A percentile compares a stretch with the other conserved stretches of the same genome.
Conservation (phyloP, 257 asterid species). For the Leonotis leonurus region DNA sequence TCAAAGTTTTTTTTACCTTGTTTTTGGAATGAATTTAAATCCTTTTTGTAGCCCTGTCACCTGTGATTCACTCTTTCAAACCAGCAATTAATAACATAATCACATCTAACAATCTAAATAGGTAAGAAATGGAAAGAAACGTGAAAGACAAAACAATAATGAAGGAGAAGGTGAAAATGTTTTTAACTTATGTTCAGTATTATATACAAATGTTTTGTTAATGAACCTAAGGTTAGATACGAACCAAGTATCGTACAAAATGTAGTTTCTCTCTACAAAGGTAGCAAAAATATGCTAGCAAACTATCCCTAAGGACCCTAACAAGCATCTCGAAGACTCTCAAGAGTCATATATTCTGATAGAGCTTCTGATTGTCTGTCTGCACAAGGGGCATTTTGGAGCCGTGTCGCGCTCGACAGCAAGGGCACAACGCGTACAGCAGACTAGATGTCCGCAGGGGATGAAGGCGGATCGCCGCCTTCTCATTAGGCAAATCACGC, state of each 20-base stretch:
- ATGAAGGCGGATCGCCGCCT: slow-evolving; percentile 78
- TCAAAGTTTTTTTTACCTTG: neutral
- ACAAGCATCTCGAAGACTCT: neutral
- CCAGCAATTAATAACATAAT: too few relatives aligned
- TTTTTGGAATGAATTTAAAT: neutral
- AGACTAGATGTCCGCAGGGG: slow-evolving; percentile 91
- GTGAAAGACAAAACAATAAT: neutral
- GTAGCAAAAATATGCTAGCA: neutral
- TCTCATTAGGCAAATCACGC: slow-evolving; percentile 75
- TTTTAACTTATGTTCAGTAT: neutral
- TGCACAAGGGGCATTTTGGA: slow-evolving; percentile 83
- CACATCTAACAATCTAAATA: too few relatives aligned
- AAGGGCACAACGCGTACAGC: slow-evolving; percentile 81
- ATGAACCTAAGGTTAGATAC: neutral
- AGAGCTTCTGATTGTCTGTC: slow-evolving; percentile 60
- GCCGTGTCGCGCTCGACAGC: slow-evolving; percentile 57
- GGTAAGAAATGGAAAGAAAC: neutral
- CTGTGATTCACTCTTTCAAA: neutral
- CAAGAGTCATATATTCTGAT: slow-evolving; percentile 76
- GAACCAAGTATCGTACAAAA: neutral
- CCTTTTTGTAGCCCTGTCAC: slow-evolving; percentile 1
- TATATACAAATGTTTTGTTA: neutral
- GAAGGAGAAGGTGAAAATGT: neutral
- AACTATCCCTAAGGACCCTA: neutral
- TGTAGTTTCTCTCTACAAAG: neutral